Conservation (phyloP, 208 protist species). For the Leishmania mexicana region DNA sequence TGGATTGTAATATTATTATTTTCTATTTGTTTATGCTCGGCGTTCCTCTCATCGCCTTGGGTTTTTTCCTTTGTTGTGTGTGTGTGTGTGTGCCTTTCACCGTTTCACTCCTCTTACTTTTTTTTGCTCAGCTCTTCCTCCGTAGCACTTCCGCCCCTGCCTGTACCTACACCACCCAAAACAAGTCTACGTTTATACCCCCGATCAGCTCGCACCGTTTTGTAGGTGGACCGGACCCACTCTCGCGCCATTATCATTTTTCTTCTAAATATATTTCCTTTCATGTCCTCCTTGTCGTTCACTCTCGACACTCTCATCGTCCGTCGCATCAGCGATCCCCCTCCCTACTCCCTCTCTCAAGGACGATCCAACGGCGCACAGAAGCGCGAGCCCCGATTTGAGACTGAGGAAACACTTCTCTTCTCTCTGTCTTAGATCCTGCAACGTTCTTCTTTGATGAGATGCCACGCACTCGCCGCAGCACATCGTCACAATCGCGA, state of each 20-base stretch:
- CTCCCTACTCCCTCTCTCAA: neutral
- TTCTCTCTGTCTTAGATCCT: neutral
- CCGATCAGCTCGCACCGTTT: neutral
- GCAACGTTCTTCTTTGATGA: neutral
- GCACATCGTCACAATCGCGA: neutral
- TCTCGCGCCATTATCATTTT: neutral
- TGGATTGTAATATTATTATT: neutral
- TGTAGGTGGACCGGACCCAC: neutral
- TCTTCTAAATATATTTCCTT: too few relatives aligned
- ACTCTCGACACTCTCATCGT: neutral
- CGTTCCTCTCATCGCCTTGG: neutral
- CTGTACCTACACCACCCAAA: neutral
- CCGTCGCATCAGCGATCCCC: neutral
- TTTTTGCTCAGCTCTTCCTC: neutral
- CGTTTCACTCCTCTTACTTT: neutral
- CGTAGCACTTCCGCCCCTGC: neutral
- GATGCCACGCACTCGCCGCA: constrained; percentile 3
- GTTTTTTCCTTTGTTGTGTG: neutral
- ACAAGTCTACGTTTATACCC: too few relatives aligned
- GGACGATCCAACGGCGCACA: neutral
- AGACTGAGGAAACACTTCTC: neutral
- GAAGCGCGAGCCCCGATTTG: neutral
- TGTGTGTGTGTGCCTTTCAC: neutral
- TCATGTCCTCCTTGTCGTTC: neutral
- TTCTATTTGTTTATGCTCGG: neutral